phyloP scores from a whole-genome alignment of 257 asterid genomes.

The Jaltomata sinuosa region DNA sequence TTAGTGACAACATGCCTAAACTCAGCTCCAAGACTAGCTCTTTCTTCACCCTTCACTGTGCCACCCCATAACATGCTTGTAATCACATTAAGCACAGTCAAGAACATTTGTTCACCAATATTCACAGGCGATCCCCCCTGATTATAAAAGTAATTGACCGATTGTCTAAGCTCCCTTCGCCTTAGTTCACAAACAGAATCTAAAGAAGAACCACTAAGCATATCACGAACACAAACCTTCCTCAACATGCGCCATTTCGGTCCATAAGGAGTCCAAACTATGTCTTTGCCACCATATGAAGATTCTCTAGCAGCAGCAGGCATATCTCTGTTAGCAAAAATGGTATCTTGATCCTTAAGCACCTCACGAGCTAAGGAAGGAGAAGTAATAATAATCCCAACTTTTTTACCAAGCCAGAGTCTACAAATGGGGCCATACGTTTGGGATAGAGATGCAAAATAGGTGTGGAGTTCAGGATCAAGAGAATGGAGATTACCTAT shows the following conservation, averaged over 20 bases:
- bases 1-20: conserved; percentile 39
- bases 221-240: conserved; percentile 47
- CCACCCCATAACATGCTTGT: conserved; percentile 84
- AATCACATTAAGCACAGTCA: conserved; percentile 57
- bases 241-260: conserved; percentile 76
- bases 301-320: conserved; percentile 12
- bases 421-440: not conserved
- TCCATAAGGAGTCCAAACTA: conserved; percentile 63
- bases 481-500: conserved; percentile 69
- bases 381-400: conserved; percentile 8
- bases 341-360: no score
- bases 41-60: conserved; percentile 37
- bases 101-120: conserved; percentile 54
- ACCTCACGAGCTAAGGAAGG: no score
- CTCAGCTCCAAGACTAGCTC: conserved; percentile 48
- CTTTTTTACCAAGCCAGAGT: conserved; percentile 29
- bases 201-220: conserved; percentile 36
- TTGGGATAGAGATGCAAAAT: no score
- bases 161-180: conserved; percentile 36
- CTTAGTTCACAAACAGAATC: conserved; percentile 43
- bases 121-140: conserved; percentile 29
- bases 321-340: no score
- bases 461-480: conserved; percentile 47
- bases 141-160: conserved; percentile 20
- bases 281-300: conserved; percentile 56